Evolutionary conservation across 2,329 filamentous ascomycete genomes (phyloP), one percentile per base, ranked within the genome.

Genomic region (Cercospora nicotianae): DNA sequence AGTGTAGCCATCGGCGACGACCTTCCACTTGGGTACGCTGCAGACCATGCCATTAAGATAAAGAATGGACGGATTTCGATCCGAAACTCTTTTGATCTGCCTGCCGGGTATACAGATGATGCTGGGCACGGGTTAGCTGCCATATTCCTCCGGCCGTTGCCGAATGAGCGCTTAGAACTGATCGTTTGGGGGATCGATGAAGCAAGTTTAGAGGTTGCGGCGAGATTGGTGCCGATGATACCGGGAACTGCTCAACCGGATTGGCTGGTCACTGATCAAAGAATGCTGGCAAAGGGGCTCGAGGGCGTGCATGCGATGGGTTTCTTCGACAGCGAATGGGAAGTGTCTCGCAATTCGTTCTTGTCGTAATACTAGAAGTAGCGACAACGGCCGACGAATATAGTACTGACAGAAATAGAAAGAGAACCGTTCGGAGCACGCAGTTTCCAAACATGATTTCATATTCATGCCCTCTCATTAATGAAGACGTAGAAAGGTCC

Each of bases 211-310:
- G 76, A 78, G 33, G 80, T 83, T 65, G 86, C 85, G 48, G 82
- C 84, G 4, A 80, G 86, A 31, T 76, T 88, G 42, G 79, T 87
- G 26, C 86, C 87, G 0, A 83, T 84, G 71, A 75, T 87, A 62
- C 85, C 86, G 18, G 86, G 87, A 8, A 83, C 82, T 60, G 85
- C 86, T 0, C 84, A 87, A 71, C 86, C 87, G 12, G 86, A 88
- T 71, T 87, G 87, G 71, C 78, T 88, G 4, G 75, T 88, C 2
- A 71, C 85, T 30, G 79, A 82, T 53, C 73, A 77, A 63, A 79
- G 76, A 26, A 83, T 83, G 74, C 78, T 80, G 66, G 86, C 82
- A 83, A 82, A 81, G 70, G 86, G 86, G 1, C 76, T 83, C 55
- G 84, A 82, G 53, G 86, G 86, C 5, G 79, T 81, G 5, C 74